Evolutionary conservation across 73 alveolate genomes (phyloP), one percentile per base, ranked within the genome.

Genomic region (Symbiodinium natans): DNA sequence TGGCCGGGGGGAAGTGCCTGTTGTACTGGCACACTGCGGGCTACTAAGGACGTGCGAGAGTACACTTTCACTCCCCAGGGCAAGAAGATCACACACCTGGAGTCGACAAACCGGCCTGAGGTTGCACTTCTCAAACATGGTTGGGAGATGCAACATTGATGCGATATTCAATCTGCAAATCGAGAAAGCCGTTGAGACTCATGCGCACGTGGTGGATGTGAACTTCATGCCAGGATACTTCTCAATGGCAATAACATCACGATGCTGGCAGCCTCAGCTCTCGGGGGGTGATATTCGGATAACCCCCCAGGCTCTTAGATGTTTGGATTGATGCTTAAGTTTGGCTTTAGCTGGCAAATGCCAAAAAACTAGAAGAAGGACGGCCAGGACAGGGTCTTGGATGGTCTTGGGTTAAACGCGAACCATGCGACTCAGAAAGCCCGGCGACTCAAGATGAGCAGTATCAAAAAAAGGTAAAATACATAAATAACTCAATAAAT

Each of bases 51-150:
- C 59, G 99, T 93, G n/a, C 82, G 89, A 42, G 99, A 93, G 94
- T 93, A 93, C 63, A 93, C 99, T 87, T 93, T 93, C 99, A 93
- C 99, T 56, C 82, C 88, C 1, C 94, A 93, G 99, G 99, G 99
- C 59, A 93, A 83, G 93, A 82, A 93, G 99, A 68, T 83, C 54
- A 93, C 99, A 34, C 94, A 93, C 29, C 41, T 93, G 93, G 99
- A 93, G 82, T 83, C 94, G 93, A 82, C 31, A 39, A 6, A 31
- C 97, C 52, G 97, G 97, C 97, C 4, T 34, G 83, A 19, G 40
- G 10, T 31, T 29, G 31, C 6, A 6, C 43, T 7, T 31, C 27
- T 74, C 33, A 2, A 1, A 17, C 1, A 29, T 56, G 27, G 17
- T 29, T 21, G 27, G 27, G 1, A 21, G 75, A 2, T 21, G 75